Conservation (phyloP, 805 yeast species). For the Metschnikowia aberdeeniae region DNA sequence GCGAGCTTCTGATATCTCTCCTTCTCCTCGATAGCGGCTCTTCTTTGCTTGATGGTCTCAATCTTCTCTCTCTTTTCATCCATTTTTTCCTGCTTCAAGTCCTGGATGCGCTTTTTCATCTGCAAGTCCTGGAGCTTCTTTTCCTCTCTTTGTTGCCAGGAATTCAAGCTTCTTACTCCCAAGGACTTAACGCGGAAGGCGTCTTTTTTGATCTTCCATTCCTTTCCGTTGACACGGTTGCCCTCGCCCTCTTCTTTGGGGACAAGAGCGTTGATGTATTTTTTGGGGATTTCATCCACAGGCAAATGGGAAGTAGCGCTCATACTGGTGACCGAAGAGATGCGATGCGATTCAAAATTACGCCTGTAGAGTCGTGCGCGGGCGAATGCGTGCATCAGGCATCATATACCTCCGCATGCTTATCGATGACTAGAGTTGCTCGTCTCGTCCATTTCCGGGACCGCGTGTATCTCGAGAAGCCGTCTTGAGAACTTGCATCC, state of each 20-base stretch:
- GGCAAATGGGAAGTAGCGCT: conserved; percentile 27
- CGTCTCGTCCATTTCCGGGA: conserved; percentile 48
- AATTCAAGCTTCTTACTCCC: conserved; percentile 47
- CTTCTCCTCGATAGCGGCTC: conserved; percentile 78
- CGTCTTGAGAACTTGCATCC: conserved; percentile 36
- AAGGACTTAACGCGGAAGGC: conserved; percentile 62
- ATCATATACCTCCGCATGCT: conserved; percentile 13
- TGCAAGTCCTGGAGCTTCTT: conserved; percentile 63
- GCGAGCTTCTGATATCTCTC: conserved; percentile 85
- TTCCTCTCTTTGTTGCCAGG: conserved; percentile 66
- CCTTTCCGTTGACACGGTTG: conserved; percentile 57
- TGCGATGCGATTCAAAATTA: conserved; percentile 6
- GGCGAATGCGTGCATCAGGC: neutral
- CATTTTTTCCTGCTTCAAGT: conserved; percentile 75
- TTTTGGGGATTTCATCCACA: conserved; percentile 33
- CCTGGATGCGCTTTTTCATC: conserved; percentile 63
- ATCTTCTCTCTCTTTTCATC: conserved; percentile 50
- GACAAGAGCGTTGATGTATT: conserved; percentile 30
- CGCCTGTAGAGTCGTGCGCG: conserved; percentile 3
- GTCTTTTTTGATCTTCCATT: conserved; percentile 65
- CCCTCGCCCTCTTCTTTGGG: conserved; percentile 43
- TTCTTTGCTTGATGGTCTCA: conserved; percentile 62
- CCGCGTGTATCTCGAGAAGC: conserved; percentile 49
- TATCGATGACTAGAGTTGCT: conserved; percentile 34
- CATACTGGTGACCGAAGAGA: conserved; percentile 20